Evolutionary conservation across 257 asterid species (phyloP), one percentile per base, ranked within the genome.

Genomic region (Agastache rugosa): DNA sequence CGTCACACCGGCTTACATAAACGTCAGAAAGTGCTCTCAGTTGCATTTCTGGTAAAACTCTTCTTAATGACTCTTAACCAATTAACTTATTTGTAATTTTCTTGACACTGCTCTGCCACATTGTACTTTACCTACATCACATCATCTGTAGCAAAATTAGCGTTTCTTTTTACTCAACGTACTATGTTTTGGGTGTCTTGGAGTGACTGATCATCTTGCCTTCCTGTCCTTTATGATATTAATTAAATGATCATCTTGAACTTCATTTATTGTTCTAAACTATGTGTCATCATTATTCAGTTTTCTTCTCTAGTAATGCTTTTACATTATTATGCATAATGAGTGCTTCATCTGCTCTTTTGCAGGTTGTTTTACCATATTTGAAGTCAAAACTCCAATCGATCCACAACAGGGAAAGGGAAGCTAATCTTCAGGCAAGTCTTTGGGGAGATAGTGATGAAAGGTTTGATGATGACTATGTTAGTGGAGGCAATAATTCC

Each of bases 381-480:
- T 72, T 95, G 68, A 92, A 84, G 91, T 92, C 98, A 70, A 95
- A 89, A 75, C 67, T 95, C 89, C 93, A 88, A 71, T 83, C 96
- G 35, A 81, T 90, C 58, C 91, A 89, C 88, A 81, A 92, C 76
- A 87, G 75, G 84, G 97, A 95, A 88, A 89, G 98, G 83, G 98
- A 95, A 85, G 97, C 93, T 73, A 82, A 91, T 47, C 96, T 95
- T 77, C 97, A 89, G 86, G 97, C 96, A 72, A 95, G 93, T 83
- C 89, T 95, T 78, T 95, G 98, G 98, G 99, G 97, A 70, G 90
- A 89, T 75, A 82, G 81, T 80, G 91, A 80, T 76, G 96, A 86
- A 44, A 87, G 90, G 76, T 87, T 85, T 80, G 88, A 69, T 71
- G 82, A 79, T 67, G 90, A 82, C 80, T 70, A 47, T 81, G 61